These are phyloP conservation scores for Saturnispora sanitii DNA, from an alignment of 805 yeast genomes.

Conservation along the genomic window DNA sequence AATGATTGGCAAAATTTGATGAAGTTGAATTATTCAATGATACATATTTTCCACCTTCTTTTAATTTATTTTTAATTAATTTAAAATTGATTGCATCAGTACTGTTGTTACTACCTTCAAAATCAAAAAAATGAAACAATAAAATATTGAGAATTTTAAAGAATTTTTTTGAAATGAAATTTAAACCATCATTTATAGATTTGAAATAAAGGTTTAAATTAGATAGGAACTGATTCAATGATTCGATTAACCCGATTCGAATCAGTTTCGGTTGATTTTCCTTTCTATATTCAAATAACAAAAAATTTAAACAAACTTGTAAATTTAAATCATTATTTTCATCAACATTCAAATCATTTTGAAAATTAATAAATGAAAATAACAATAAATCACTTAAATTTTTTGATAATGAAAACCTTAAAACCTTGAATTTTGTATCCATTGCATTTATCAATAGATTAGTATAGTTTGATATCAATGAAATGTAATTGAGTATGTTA, in stretches of 20 bases:
- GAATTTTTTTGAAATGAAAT: slow-evolving; percentile 23
- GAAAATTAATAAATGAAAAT: slow-evolving; percentile 25
- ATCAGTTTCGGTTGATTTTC: slow-evolving; percentile 10
- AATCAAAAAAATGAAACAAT: slow-evolving; percentile 19
- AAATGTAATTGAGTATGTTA: slow-evolving; percentile 18
- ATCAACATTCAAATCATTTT: no score
- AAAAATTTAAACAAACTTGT: slow-evolving; percentile 17
- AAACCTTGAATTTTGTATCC: slow-evolving; percentile 23
- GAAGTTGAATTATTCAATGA: slow-evolving; percentile 8
- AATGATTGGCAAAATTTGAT: slow-evolving; percentile 16
- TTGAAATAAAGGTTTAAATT: slow-evolving; percentile 24
- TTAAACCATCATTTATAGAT: slow-evolving; percentile 17
- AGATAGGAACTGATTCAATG: slow-evolving; percentile 23
- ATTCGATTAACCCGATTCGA: slow-evolving; percentile 23
- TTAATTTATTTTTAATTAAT: slow-evolving; percentile 12
- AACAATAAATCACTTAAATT: slow-evolving; percentile 26
- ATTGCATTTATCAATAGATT: slow-evolving; percentile 16
- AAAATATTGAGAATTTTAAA: slow-evolving; percentile 21
- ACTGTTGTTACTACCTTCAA: no score
- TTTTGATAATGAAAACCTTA: slow-evolving; percentile 24
- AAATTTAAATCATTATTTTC: slow-evolving; percentile 19
- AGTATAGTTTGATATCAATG: slow-evolving; percentile 15
- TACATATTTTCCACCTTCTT: slow-evolving; percentile 14
- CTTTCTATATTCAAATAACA: slow-evolving; percentile 16
- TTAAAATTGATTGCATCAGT: slow-evolving; percentile 8